Conservation (phyloP, 2,329 filamentous ascomycete genomes). For the Cladosporium sp. region DNA sequence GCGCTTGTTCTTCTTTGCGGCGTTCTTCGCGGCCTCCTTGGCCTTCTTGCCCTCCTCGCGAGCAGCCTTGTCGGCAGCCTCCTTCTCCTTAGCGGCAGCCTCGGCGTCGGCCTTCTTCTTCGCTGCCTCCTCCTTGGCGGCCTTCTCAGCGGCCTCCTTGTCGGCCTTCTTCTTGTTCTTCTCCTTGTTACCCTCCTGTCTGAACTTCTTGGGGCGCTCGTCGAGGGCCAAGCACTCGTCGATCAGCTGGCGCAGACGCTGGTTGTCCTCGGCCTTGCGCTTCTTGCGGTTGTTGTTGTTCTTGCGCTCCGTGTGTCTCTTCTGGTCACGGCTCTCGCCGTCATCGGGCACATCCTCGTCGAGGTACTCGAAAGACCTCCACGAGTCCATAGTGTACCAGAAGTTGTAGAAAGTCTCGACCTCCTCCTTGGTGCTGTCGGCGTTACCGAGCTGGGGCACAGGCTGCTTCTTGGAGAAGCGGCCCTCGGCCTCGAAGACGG, state of each 20-base stretch:
- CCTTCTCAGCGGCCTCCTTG: conserved; percentile 86
- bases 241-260: conserved; percentile 82
- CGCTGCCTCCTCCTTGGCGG: conserved; percentile 77
- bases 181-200: conserved; percentile 81
- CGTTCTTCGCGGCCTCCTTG: conserved; percentile 98
- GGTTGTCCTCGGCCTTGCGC: conserved; percentile 98
- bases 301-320: conserved; percentile 97
- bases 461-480: conserved; percentile 91
- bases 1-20: conserved; percentile 99
- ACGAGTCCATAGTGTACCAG: conserved; percentile 99
- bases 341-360: conserved; percentile 99
- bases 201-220: conserved; percentile 97
- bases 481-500: conserved; percentile 84
- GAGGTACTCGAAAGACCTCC: conserved; percentile 95
- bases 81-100: conserved; percentile 66
- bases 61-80: conserved; percentile 78
- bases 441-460: conserved; percentile 80
- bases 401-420: conserved; percentile 99
- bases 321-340: conserved; percentile 98
- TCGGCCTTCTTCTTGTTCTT: conserved; percentile 96
- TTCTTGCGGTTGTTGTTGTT: conserved; percentile 97
- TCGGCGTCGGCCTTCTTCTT: conserved; percentile 75
- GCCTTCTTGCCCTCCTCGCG: conserved; percentile 88
- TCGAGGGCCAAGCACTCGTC: conserved; percentile 81
- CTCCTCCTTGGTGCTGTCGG: conserved; percentile 79